Percentiles rank a stretch among this genome's conserved stretches.
phyloP scores from a whole-genome alignment of 306 rosid species.

The Ammopiptanthus mongolicus region DNA sequence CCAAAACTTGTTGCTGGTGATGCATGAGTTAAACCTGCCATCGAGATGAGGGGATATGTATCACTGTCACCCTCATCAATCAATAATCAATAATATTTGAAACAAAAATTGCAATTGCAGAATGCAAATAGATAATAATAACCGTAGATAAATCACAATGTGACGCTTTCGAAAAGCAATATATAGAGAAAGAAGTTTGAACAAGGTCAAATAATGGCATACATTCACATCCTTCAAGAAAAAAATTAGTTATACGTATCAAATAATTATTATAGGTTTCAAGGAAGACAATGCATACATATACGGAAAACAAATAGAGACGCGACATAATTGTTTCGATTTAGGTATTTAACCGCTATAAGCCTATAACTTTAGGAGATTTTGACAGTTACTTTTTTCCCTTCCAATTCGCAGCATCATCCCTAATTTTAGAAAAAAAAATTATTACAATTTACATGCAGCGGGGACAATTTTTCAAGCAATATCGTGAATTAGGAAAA shows the following conservation, averaged over 20 bases:
- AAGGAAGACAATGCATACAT: neutral
- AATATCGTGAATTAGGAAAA: conserved; percentile 16
- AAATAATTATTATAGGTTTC: neutral
- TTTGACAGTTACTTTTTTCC: conserved; percentile 1
- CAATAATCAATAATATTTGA: too few relatives aligned
- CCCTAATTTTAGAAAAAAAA: conserved; percentile 3
- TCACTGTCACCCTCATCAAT: conserved; percentile 24
- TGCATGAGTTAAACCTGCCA: conserved; percentile 26
- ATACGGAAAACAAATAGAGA: conserved; percentile 6
- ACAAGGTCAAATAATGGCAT: conserved; percentile 9
- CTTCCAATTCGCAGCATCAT: neutral
- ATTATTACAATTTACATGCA: neutral
- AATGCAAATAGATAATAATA: neutral
- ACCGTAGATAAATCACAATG: neutral
- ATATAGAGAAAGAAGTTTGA: neutral
- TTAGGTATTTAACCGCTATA: neutral
- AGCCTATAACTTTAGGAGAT: neutral
- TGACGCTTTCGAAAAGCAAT: neutral
- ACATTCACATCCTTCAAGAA: neutral
- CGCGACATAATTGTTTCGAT: neutral
- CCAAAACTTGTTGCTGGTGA: conserved; percentile 24
- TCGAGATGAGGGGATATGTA: neutral
- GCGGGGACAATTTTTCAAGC: neutral
- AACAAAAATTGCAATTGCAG: neutral
- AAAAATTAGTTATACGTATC: neutral